Base-by-base conservation (phyloP, 352 stramenopile species). In the Globisporangium takayamanum region DNA sequence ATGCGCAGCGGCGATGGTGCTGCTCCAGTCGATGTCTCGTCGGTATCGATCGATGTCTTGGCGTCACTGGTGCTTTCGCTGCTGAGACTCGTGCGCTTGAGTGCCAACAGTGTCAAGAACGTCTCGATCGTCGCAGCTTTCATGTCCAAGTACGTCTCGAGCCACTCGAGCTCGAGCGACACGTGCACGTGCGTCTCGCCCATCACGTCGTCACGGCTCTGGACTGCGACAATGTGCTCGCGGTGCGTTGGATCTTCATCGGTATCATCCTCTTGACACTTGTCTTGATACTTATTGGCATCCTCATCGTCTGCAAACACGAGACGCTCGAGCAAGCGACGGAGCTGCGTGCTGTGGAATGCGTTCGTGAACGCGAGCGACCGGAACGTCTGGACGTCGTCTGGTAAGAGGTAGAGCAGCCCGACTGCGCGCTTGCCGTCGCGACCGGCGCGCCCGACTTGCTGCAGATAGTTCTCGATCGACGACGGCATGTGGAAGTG, bases 381-480 rank as follows among this genome's bases (percentile, higher is more conserved):
- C 3, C 82, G 79, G 57, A 90, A 92, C 16, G 77, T 72, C 11
- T 73, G 62, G 5, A 86, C 80, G 50, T 94, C 84, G 46, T 87
- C 67, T n/a, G 72, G 54, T 7, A 89, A 59, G 3, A 93, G 55
- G 53, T 87, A 90, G 2, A 94, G 66, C 15, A 88, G 44, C 3
- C 77, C 79, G 10, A 58, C 73, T 2, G 92, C 85, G n/a, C 58
- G 37, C 49, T 96, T 90, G 0, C 95, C 95, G 67, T 99, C 95
- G 44, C 97, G 79, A 37, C 97, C 97, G 36, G 97, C 97, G 54
- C 97, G 84, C 5, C 97, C 97, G 50, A 98, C 90, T 64, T 99
- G 95, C 75, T 99, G 96, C 53, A 98, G 97, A 72, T 99, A 99
- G 65, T 98, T 95, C 47, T 98, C 98, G n/a, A 99, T 92, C 39